These are phyloP conservation scores for Heritiera littoralis DNA, from an alignment of 345 rosid genomes.

Conservation along the genomic window DNA sequence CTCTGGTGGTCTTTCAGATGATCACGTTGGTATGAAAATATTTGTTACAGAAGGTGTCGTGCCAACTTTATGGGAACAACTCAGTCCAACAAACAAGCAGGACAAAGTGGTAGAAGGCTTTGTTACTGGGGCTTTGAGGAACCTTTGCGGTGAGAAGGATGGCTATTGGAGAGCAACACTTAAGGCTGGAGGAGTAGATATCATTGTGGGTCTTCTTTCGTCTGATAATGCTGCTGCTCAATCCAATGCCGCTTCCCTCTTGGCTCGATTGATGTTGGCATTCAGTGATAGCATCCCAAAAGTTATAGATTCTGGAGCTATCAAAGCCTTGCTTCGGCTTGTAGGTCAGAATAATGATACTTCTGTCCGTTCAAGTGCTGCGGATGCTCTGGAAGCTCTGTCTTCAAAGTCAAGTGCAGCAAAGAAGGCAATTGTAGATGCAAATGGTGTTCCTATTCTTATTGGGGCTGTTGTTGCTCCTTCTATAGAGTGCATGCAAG, in stretches of 20 bases:
- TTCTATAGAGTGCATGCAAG: slow-evolving; percentile 74
- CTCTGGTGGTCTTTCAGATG: slow-evolving; percentile 74
- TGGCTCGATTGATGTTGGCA: slow-evolving; percentile 72
- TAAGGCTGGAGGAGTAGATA: slow-evolving; percentile 73
- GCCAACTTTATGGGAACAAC: slow-evolving; percentile 76
- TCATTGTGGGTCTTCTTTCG: slow-evolving; percentile 67
- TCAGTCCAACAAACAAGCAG: slow-evolving; percentile 57
- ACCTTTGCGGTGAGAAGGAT: slow-evolving; percentile 78
- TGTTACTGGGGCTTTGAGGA: slow-evolving; percentile 83
- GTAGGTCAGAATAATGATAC: slow-evolving; percentile 54
- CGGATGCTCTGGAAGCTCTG: slow-evolving; percentile 80
- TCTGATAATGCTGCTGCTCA: slow-evolving; percentile 75
- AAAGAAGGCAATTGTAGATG: slow-evolving; percentile 58
- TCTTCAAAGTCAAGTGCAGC: slow-evolving; percentile 66
- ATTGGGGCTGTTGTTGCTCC: slow-evolving; percentile 83
- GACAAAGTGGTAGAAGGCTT: slow-evolving; percentile 80
- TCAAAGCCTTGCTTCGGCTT: slow-evolving; percentile 65
- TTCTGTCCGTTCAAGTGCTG: slow-evolving; percentile 71
- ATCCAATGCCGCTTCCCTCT: slow-evolving; percentile 87
- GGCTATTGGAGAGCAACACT: slow-evolving; percentile 71
- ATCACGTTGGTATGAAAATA: slow-evolving; percentile 80
- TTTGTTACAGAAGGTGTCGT: slow-evolving; percentile 87
- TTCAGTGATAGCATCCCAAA: slow-evolving; percentile 61
- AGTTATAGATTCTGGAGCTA: slow-evolving; percentile 72
- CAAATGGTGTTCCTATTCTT: slow-evolving; percentile 63